phyloP scores from a whole-genome alignment of 371 early-diverging fungal genomes.

The Massospora cicadina region DNA sequence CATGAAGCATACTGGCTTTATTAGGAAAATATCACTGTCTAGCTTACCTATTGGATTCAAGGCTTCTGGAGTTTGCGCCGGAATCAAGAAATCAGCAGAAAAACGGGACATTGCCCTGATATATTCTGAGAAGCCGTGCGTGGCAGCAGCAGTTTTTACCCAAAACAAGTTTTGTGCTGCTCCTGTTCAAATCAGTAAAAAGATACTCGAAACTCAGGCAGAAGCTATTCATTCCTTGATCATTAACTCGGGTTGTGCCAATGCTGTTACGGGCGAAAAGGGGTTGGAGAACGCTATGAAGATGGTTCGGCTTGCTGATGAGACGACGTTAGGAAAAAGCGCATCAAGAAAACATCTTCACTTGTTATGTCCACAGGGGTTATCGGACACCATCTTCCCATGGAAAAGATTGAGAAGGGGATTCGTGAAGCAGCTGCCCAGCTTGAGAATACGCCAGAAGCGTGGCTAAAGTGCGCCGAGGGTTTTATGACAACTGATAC shows the following conservation, averaged over 20 bases:
- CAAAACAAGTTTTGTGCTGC: constrained; percentile 84
- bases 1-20: not conserved
- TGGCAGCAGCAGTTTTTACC: constrained; percentile 81
- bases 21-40: not conserved
- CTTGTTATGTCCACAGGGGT: constrained; percentile 94
- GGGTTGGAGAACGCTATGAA: constrained; percentile 61
- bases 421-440: constrained; percentile 25
- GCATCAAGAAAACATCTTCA: constrained; percentile 19
- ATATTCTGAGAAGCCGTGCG: constrained; percentile 47
- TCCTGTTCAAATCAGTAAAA: constrained; percentile 59
- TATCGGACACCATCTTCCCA: constrained; percentile 78
- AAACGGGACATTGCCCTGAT: constrained; percentile 65
- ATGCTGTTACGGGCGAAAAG: constrained; percentile 80
- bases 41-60: constrained; percentile 50
- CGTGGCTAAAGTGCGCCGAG: constrained; percentile 65
- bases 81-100: constrained; percentile 62
- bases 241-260: constrained; percentile 87
- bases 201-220: constrained; percentile 29
- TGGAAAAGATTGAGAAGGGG: constrained; percentile 67
- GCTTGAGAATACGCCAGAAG: constrained; percentile 34
- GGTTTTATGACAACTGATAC: constrained; percentile 95
- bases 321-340: constrained; percentile 12
- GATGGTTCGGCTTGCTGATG: constrained; percentile 42
- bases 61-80: constrained; percentile 54
- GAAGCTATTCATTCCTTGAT: constrained; percentile 44